Evolutionary conservation across 176 grass and related monocot genomes (phyloP), one percentile per base, ranked within the genome.

Genomic region (Rhipidocladum racemiflorum): DNA sequence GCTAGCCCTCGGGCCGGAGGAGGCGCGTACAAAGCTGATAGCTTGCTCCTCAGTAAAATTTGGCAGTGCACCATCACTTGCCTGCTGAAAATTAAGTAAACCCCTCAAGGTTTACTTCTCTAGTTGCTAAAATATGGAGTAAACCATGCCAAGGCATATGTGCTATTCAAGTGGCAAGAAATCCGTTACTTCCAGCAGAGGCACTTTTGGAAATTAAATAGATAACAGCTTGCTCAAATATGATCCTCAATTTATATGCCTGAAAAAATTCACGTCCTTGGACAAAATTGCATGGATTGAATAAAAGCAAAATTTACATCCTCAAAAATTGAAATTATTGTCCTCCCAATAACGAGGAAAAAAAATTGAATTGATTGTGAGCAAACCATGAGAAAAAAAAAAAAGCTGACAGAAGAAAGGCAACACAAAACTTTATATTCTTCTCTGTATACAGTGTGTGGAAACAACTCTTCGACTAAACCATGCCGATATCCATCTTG

Each of bases 401-500:
- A 65, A 20, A 0, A 6, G 1, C 6, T 17, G 28, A 49, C 18
- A 30, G 0, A 53, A 70, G 6, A 44, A 64, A 65, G 51, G 61
- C 8, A 9, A 38, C 4, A 4, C 29, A 51, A 3, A 28, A 59
- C 21, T 32, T 60, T 59, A 45, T 82, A 78, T 39, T 72, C 27
- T 86, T 76, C 9, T 17, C 17, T 66, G 61, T 72, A 82, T 82
- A 44, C 38, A 72, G 67, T 8, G 4, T 9, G 23, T 57, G 9
- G 55, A 28, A 77, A 49, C 36, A 77, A 65, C 9, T 55, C 65
- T 78, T 85, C 16, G 30, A 71, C 77, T 77, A 86, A 70, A 65
- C 39, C 46, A 65, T 81, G 28, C 8, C 29, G 24, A 49, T 65
- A 81, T 81, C 45, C 56, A 46, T 70, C 27, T 13, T 71, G n/a